These are phyloP conservation scores for Dryadomyces quercus-mongolicae DNA, from an alignment of 2,329 filamentous ascomycete genomes.

Conservation along the genomic window DNA sequence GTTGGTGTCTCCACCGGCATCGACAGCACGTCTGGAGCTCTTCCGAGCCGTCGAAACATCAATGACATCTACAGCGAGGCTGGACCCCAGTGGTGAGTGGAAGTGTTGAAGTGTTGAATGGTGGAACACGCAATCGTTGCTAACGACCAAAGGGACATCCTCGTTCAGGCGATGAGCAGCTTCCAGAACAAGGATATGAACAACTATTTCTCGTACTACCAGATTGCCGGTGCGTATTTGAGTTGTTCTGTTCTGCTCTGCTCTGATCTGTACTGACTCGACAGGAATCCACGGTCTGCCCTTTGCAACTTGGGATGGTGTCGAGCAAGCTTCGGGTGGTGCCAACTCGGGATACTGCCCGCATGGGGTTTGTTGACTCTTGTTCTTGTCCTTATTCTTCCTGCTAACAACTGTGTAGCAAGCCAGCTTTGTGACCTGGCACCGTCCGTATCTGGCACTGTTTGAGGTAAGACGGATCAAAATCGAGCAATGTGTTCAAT, in stretches of 20 bases:
- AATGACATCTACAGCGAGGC: conserved; percentile 28
- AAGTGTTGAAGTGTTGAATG: background rate
- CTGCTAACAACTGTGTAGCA: conserved; percentile 24
- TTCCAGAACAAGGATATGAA: conserved; percentile 28
- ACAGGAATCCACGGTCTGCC: conserved; percentile 22
- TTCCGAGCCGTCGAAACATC: conserved; percentile 34
- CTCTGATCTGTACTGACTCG: background rate
- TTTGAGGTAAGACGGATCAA: conserved; percentile 33
- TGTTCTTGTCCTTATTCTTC: background rate
- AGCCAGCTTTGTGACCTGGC: conserved; percentile 40
- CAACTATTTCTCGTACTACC: conserved; percentile 36
- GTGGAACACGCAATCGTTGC: background rate
- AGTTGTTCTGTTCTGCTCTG: background rate
- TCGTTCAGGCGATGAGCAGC: conserved; percentile 30
- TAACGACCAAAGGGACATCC: conserved; percentile 29
- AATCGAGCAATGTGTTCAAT: too few relatives aligned
- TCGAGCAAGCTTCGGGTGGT: conserved; percentile 21
- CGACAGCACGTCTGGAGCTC: conserved; percentile 22
- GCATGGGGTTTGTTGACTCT: conserved; percentile 25
- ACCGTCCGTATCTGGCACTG: conserved; percentile 41
- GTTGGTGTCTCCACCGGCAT: conserved; percentile 26
- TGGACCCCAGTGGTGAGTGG: conserved; percentile 32
- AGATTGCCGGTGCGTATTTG: conserved; percentile 30
- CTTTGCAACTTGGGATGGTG: conserved; percentile 23
- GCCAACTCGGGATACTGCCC: conserved; percentile 29